These are phyloP conservation scores for Trichoderma orchidacearum DNA, from an alignment of 495 filamentous ascomycete species.

Conservation along the genomic window DNA sequence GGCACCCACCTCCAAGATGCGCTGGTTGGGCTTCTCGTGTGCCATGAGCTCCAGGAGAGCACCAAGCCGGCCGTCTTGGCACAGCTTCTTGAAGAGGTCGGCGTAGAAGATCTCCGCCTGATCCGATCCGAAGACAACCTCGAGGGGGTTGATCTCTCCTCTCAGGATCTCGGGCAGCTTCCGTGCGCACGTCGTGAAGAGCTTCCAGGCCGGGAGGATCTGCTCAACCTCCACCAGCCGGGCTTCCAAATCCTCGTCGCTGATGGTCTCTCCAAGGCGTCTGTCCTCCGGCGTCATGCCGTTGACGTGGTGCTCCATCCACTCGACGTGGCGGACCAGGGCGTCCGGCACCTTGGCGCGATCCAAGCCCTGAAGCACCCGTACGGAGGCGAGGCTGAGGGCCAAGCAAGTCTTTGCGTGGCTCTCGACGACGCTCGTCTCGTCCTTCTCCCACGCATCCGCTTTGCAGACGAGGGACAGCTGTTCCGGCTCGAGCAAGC, in stretches of 20 bases:
- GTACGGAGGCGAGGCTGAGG: not conserved
- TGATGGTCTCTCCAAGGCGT: not conserved
- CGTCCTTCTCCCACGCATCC: conserved; percentile 7
- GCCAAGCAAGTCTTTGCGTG: conserved; percentile 7
- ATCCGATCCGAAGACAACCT: conserved; percentile 13
- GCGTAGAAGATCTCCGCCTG: conserved; percentile 13
- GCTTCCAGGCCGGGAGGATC: conserved; percentile 11
- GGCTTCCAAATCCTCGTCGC: conserved; percentile 7
- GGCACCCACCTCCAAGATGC: conserved; percentile 33
- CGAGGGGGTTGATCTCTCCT: conserved; percentile 24
- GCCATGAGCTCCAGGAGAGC: conserved; percentile 12
- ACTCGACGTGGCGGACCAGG: conserved; percentile 10
- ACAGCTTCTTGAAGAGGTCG: conserved; percentile 10
- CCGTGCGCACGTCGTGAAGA: conserved; percentile 12
- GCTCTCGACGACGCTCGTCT: conserved; percentile 3
- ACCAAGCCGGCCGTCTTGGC: conserved; percentile 8
- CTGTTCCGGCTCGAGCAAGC: conserved; percentile 11
- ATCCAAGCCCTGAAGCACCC: not conserved
- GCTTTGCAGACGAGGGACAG: conserved; percentile 6
- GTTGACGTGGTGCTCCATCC: conserved; percentile 11
- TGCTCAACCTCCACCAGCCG: conserved; percentile 7
- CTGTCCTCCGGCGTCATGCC: not conserved
- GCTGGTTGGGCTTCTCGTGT: conserved; percentile 26
- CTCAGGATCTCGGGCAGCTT: conserved; percentile 24
- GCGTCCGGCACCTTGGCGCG: conserved; percentile 2